These are phyloP conservation scores for Arbutus unedo DNA, from an alignment of 148 eudicot species.

Conservation along the genomic window DNA sequence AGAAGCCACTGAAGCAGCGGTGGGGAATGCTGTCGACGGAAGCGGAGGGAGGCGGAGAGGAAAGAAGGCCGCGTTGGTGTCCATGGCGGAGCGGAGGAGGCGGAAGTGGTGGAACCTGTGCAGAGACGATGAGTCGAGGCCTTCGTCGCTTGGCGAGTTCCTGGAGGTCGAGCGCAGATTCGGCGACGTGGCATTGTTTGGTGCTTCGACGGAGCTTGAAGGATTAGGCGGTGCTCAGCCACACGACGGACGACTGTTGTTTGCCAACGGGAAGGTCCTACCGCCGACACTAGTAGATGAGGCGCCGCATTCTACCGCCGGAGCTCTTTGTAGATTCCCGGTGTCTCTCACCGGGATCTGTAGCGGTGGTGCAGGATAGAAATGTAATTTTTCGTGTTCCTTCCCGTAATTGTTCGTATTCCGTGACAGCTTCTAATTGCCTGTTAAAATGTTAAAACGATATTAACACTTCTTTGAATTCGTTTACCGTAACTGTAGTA, in stretches of 20 bases:
- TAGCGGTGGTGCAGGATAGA: constrained; percentile 28
- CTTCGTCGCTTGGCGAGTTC: constrained; percentile 48
- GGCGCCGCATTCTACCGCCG: constrained; percentile 17
- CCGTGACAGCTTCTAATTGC: too few species aligned
- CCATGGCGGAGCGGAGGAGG: constrained; percentile 22
- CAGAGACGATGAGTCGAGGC: constrained; percentile 33
- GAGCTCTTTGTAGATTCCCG: constrained; percentile 33
- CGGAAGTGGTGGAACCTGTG: constrained; percentile 48
- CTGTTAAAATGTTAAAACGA: too few species aligned
- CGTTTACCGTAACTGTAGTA: too few species aligned
- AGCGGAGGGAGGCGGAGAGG: constrained; percentile 7
- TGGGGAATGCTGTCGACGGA: constrained; percentile 4
- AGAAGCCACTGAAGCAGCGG: constrained; percentile 9
- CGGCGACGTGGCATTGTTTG: constrained; percentile 35
- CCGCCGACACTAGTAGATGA: constrained; percentile 38
- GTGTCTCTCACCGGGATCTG: constrained; percentile 35
- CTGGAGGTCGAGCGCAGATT: constrained; percentile 54
- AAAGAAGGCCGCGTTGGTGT: constrained; percentile 18
- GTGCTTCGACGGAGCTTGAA: constrained; percentile 25
- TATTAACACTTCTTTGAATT: too few species aligned
- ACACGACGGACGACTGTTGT: constrained; percentile 32
- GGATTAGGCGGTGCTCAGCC: constrained; percentile 10
- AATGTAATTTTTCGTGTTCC: neutral
- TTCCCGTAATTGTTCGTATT: neutral
- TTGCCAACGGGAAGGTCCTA: constrained; percentile 56